Base-by-base conservation (phyloP, 495 filamentous ascomycete species). In the Recurvomyces mirabilis region DNA sequence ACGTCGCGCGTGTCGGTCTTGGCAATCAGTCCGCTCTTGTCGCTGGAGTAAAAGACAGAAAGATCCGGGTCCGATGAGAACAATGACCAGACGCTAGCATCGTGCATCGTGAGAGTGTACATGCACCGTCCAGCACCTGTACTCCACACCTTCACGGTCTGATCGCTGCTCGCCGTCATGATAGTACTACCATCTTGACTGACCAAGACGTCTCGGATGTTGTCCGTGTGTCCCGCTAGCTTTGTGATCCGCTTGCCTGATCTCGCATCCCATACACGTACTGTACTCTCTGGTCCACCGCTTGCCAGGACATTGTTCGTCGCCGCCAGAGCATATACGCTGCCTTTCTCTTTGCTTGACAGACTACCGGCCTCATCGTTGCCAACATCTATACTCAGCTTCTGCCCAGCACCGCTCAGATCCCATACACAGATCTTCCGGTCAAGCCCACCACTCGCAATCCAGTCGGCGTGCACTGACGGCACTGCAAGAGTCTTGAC, bases 61-160 rank as follows among this genome's bases (percentile, higher is more conserved):
- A 98, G 72, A 34, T 80, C 68, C 6, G 87, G 87, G 53, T 94
- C 76, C 39, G 89, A 78, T 0, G 91, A 94, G 57, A 81, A 93
- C 15, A 98, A 71, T 21, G 87, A 91, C 91, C 91, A 98, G 15
- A 98, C 89, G 59, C 87, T 94, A 55, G 93, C 86, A 59, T 91
- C 93, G 60, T 98, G 91, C 91, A 96, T 96, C 13, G 87, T 94
- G 41, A 98, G 70, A 4, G 93, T 98, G 64, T 95, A 83, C 81
- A 95, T 84, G 69, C 91, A 96, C 47, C 91, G 73, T 26, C 89
- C 91, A 10, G 86, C 88, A 1, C 85, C 87, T 35, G 95, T 74
- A 37, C 87, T 95, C 91, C 91, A 98, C 18, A 96, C 76, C 63
- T 98, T 98, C 65, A 98, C 80, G 0, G 91, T 95, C 60, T 91